Evolutionary conservation across 768 basidiomycete genomes (phyloP).

Genomic region (Rubroboletus pulcherrimus): DNA sequence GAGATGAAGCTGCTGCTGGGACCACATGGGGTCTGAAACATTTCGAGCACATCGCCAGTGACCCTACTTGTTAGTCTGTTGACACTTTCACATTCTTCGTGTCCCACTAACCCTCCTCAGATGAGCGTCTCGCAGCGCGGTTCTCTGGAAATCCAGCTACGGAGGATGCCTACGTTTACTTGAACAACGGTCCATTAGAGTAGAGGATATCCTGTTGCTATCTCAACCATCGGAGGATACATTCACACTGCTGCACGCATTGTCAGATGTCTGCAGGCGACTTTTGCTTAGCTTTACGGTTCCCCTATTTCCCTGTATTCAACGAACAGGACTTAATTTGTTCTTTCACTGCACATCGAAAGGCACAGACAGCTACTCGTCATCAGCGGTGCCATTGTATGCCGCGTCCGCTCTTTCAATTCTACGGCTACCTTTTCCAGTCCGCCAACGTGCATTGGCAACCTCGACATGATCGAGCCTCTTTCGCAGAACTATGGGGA

Average conservation of each 20-base stretch:
- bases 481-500: conserved; percentile 61
- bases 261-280: conserved; percentile 9
- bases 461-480: conserved; percentile 68
- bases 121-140: conserved; percentile 60
- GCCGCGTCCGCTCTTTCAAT: conserved; percentile 31
- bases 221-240: conserved; percentile 2
- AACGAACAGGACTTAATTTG: conserved; percentile 14
- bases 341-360: background rate
- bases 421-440: conserved; percentile 56
- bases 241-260: background rate
- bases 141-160: conserved; percentile 63
- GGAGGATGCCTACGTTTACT: conserved; percentile 76
- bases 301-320: conserved; percentile 9
- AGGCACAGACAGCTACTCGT: conserved; percentile 1
- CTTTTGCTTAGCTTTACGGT: conserved; percentile 18
- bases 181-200: conserved; percentile 45
- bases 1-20: conserved; percentile 73
- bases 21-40: conserved; percentile 74
- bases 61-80: conserved; percentile 62
- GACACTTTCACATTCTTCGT: background rate
- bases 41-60: conserved; percentile 65
- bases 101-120: conserved; percentile 21
- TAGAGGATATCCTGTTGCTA: conserved; percentile 13
- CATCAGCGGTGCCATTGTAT: background rate
- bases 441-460: conserved; percentile 75